phyloP scores from a whole-genome alignment of 2,329 filamentous ascomycete genomes.

The Rugonectria rugulosa region DNA sequence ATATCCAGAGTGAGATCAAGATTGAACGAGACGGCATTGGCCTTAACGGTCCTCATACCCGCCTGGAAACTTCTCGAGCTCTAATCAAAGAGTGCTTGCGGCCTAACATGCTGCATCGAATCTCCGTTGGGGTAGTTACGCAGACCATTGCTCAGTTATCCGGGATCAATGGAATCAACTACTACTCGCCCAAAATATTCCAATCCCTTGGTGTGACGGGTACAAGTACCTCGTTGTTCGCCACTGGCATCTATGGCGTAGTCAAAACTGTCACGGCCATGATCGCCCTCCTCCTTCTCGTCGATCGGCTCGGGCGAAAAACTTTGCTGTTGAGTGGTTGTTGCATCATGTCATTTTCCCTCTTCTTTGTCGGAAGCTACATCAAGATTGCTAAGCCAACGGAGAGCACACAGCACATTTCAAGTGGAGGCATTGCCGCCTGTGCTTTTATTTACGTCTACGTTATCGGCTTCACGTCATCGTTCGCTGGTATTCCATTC shows the following conservation, averaged over 20 bases:
- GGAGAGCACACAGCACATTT: too few relatives aligned
- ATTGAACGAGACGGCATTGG: slow-evolving; percentile 11
- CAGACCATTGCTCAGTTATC: slow-evolving; percentile 37
- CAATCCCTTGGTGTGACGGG: slow-evolving; percentile 66
- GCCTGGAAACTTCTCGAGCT: too few relatives aligned
- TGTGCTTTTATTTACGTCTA: slow-evolving; percentile 10
- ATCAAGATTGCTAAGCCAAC: too few relatives aligned
- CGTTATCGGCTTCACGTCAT: slow-evolving; percentile 22
- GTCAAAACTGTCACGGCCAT: slow-evolving; percentile 63
- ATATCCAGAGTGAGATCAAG: slow-evolving; percentile 19
- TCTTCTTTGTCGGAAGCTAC: too few relatives aligned
- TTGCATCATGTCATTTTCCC: too few relatives aligned
- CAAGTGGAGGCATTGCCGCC: too few relatives aligned
- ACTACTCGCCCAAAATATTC: slow-evolving; percentile 70
- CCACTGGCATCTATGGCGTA: slow-evolving; percentile 71
- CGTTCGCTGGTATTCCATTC: slow-evolving; percentile 29
- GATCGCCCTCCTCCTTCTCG: too few relatives aligned
- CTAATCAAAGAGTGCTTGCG: slow-evolving; percentile 14
- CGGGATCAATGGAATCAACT: slow-evolving; percentile 72
- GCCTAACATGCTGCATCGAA: slow-evolving; percentile 53
- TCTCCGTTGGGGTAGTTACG: slow-evolving; percentile 65
- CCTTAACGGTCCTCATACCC: slow-evolving; percentile 6
- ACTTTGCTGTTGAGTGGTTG: too few relatives aligned
- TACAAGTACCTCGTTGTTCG: slow-evolving; percentile 64
- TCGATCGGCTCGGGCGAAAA: slow-evolving; percentile 2